Conservation (phyloP, 352 stramenopile genomes). For the Phytophthora sp. region DNA sequence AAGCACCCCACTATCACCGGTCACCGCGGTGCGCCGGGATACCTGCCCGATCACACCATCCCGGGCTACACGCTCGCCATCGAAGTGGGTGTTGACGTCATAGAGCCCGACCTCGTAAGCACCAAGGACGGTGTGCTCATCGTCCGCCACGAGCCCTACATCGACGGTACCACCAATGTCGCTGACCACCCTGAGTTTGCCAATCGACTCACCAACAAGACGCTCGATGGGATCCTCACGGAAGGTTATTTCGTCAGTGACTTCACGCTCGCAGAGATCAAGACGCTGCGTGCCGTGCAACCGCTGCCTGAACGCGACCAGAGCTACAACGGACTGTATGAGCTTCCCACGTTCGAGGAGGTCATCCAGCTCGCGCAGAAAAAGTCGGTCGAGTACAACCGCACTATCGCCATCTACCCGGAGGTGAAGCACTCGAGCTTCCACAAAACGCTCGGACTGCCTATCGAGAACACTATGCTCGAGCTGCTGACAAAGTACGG, state of each 20-base stretch:
- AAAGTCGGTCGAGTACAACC: conserved; percentile 63
- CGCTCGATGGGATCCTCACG: conserved; percentile 59
- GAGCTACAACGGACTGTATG: conserved; percentile 83
- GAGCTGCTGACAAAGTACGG: conserved; percentile 67
- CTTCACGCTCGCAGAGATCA: conserved; percentile 92
- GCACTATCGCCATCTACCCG: conserved; percentile 84
- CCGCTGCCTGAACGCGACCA: conserved; percentile 78
- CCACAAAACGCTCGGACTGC: conserved; percentile 67
- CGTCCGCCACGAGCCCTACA: conserved; percentile 87
- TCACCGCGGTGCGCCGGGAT: conserved; percentile 89
- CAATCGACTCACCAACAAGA: conserved; percentile 59
- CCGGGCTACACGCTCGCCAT: conserved; percentile 90
- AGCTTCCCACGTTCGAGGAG: conserved; percentile 90
- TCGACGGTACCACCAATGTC: conserved; percentile 92
- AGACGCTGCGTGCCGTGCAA: conserved; percentile 85
- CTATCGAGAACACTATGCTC: conserved; percentile 82
- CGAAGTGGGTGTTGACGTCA: conserved; percentile 90
- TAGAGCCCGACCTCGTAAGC: conserved; percentile 91
- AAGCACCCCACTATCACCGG: conserved; percentile 68
- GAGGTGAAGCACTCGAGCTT: conserved; percentile 90
- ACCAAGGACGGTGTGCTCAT: conserved; percentile 88
- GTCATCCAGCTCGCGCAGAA: conserved; percentile 83
- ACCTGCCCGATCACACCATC: conserved; percentile 92
- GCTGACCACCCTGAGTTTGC: conserved; percentile 73
- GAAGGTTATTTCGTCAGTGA: conserved; percentile 90